Conservation (phyloP, 306 rosid species). For the Rubus parviflorus region DNA sequence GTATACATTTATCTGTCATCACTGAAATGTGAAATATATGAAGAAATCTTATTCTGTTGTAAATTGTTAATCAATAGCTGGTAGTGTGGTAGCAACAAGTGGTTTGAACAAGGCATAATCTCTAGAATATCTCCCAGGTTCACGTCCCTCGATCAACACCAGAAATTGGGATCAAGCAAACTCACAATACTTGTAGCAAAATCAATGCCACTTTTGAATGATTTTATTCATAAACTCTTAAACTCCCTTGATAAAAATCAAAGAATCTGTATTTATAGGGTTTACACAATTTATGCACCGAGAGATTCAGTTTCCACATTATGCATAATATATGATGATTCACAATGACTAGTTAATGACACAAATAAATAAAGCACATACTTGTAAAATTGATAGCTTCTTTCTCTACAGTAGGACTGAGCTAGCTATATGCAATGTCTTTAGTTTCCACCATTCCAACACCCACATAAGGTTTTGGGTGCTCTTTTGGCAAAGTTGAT, state of each 20-base stretch:
- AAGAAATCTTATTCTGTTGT: too few relatives aligned
- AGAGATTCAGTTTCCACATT: background rate
- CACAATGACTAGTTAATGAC: too few relatives aligned
- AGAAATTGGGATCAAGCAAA: too few relatives aligned
- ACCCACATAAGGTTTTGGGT: background rate
- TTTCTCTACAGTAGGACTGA: background rate
- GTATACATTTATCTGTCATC: background rate
- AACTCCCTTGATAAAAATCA: too few relatives aligned
- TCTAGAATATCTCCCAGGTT: background rate
- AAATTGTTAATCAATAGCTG: too few relatives aligned
- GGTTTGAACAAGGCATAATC: background rate
- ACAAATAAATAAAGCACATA: background rate
- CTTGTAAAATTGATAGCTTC: background rate
- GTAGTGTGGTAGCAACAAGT: too few relatives aligned
- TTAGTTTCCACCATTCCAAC: background rate
- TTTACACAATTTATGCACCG: too few relatives aligned
- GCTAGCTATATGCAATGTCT: background rate
- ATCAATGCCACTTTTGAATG: too few relatives aligned
- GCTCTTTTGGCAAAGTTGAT: conserved; percentile 9
- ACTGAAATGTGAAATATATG: background rate
- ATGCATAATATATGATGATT: background rate
- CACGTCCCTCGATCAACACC: background rate
- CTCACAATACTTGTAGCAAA: too few relatives aligned
- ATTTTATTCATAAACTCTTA: too few relatives aligned
- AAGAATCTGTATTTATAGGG: too few relatives aligned